phyloP scores from a whole-genome alignment of 106 monocot species.

The Apostasia shenzhenica region DNA sequence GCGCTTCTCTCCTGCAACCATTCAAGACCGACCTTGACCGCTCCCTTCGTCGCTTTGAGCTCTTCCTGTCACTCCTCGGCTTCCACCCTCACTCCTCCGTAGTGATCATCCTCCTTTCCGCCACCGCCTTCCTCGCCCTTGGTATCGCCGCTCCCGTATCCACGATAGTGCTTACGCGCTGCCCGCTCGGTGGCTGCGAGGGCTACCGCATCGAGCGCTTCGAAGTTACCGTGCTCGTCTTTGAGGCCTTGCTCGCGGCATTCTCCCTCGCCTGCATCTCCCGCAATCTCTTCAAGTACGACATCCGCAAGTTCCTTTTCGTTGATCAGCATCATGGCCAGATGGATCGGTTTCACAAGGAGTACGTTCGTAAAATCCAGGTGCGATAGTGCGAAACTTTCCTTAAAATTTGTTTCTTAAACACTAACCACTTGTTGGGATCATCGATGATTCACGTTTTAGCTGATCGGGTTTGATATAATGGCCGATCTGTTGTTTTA shows the following conservation, averaged over 20 bases:
- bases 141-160: conserved; percentile 29
- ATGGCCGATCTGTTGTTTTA: too few relatives aligned
- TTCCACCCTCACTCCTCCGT: conserved; percentile 15
- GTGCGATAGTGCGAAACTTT: conserved; percentile 10
- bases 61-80: conserved; percentile 33
- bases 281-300: conserved; percentile 42
- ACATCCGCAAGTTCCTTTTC: conserved; percentile 53
- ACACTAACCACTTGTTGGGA: too few relatives aligned
- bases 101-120: conserved; percentile 16
- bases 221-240: conserved; percentile 30
- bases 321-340: conserved; percentile 40
- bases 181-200: conserved; percentile 1
- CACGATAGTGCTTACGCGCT: conserved; percentile 15
- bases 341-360: conserved; percentile 37
- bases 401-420: too few relatives aligned
- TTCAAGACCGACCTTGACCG: conserved; percentile 10
- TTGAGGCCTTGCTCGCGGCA: conserved; percentile 33
- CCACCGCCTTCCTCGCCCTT: conserved; percentile 24
- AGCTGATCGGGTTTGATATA: too few relatives aligned
- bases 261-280: conserved; percentile 42
- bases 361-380: conserved; percentile 51
- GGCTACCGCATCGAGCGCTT: conserved; percentile 37
- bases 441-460: too few relatives aligned
- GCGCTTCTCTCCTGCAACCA: neutral
- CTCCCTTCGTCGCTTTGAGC: conserved; percentile 36